Base-by-base conservation (phyloP, 768 basidiomycete genomes). In the Tulasnella sp. region DNA sequence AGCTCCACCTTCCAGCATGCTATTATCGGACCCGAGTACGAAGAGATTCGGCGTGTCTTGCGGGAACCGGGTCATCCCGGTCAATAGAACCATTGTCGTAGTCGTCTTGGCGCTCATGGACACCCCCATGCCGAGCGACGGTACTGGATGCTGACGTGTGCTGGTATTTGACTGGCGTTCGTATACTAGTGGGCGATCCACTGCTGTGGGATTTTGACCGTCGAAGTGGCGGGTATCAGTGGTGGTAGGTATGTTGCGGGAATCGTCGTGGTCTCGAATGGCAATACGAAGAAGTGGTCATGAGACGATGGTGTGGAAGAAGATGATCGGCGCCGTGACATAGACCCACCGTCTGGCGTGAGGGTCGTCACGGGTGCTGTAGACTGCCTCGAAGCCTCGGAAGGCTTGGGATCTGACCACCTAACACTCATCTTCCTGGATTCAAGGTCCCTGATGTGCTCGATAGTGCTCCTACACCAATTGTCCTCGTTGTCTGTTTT, bases 121-220 rank as follows among this genome's bases (percentile, higher is more conserved):
- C 15, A 61, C 60, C 17, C 59, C 45, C 8, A 59, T 60, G 24
- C 60, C 60, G 30, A 54, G 59, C 60, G 60, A 62, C n/a, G 59
- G 27, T 19, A 38, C 17, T 9, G 42, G 24, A 21, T 42, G 46
- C 34, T 57, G 56, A n/a, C n/a, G n/a, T 45, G 34, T 17, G 60
- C 53, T 15, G 60, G 60, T 2, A 62, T 34, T n/a, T 59, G 60
- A 19, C 61, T 22, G 45, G 61, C 61, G 50, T 62, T 62, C 21
- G 61, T 30, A 46, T 62, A 60, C 17, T 63, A 29, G 38, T 62
- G 59, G 11, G 46, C 51, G 25, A 62, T 31, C 24, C 50, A 60
- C 52, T 62, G 60, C 3, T 38, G 38, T 5, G 61, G 61, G 11
- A 62, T 27, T 22, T 58, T 24, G 44, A 58, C 42, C 12, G 55